Conservation (phyloP, 1,284 basidiomycete species). For the Austropuccinia psidii region DNA sequence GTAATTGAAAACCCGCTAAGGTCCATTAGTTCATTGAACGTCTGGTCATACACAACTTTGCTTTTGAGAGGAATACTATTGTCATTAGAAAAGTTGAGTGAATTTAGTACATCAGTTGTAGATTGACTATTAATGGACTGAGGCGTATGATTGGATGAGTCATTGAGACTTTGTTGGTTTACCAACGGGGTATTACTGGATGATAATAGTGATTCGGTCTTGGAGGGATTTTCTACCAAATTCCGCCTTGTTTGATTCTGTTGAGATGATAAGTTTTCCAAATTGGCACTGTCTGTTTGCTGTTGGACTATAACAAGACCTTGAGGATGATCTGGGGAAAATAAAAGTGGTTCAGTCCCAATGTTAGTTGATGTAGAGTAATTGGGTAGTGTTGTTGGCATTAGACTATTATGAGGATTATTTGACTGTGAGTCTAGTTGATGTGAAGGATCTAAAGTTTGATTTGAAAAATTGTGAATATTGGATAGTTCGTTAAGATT, state of each 20-base stretch:
- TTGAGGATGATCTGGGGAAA: conserved; percentile 7
- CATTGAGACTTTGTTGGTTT: too few species aligned
- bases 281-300: conserved; percentile 1
- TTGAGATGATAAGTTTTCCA: too few species aligned
- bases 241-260: too few species aligned
- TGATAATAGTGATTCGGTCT: too few species aligned
- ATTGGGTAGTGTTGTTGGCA: background rate
- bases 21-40: conserved; percentile 30
- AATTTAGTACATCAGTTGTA: background rate
- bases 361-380: background rate
- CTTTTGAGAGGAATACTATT: background rate
- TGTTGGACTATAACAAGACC: conserved; percentile 2
- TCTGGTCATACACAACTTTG: background rate
- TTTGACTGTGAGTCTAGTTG: background rate
- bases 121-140: background rate
- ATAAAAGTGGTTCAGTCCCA: conserved; percentile 6
- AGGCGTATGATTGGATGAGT: background rate
- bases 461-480: background rate
- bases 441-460: background rate
- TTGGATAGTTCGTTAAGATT: background rate
- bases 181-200: too few species aligned
- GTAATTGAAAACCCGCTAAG: conserved; percentile 24
- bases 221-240: too few species aligned
- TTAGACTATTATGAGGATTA: background rate
- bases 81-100: background rate